Conservation (phyloP, 768 basidiomycete genomes). For the Boletus huronensis region DNA sequence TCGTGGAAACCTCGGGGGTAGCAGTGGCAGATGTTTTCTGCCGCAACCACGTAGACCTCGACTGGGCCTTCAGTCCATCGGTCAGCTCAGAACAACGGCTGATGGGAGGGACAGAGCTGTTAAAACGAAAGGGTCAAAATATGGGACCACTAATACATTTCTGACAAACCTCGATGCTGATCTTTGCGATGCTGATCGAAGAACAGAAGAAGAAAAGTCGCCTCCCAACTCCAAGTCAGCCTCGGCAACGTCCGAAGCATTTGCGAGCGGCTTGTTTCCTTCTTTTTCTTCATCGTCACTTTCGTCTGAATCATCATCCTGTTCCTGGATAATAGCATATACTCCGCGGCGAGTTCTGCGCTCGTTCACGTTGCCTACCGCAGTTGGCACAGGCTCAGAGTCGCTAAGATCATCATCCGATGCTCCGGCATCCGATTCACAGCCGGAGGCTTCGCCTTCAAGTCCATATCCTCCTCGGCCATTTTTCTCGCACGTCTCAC, state of each 20-base stretch:
- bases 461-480: constrained; percentile 68
- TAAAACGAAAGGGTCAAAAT: constrained; percentile 7
- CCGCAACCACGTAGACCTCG: constrained; percentile 54
- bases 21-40: constrained; percentile 44
- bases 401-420: constrained; percentile 34
- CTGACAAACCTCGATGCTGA: constrained; percentile 28
- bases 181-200: constrained; percentile 23
- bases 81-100: constrained; percentile 27
- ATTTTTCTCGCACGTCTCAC: constrained; percentile 80
- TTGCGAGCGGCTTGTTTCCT: constrained; percentile 45
- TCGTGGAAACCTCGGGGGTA: constrained; percentile 46
- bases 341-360: constrained; percentile 79
- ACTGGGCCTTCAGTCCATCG: constrained; percentile 33
- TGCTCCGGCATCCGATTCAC: constrained; percentile 43
- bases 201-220: constrained; percentile 17
- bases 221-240: constrained; percentile 50
- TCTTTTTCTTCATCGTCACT: constrained; percentile 53
- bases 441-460: constrained; percentile 48
- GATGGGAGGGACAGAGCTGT: constrained; percentile 27
- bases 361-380: constrained; percentile 65
- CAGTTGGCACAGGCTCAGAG: constrained; percentile 46
- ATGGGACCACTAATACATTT: constrained; percentile 1
- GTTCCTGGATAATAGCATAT: constrained; percentile 63
- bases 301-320: constrained; percentile 59
- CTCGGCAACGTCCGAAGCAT: constrained; percentile 44